Percentiles rank a stretch among this genome's conserved stretches.
These are phyloP conservation scores for Debaryomyces robertsiae DNA, from an alignment of 1,139 yeast genomes.

Conservation along the genomic window DNA sequence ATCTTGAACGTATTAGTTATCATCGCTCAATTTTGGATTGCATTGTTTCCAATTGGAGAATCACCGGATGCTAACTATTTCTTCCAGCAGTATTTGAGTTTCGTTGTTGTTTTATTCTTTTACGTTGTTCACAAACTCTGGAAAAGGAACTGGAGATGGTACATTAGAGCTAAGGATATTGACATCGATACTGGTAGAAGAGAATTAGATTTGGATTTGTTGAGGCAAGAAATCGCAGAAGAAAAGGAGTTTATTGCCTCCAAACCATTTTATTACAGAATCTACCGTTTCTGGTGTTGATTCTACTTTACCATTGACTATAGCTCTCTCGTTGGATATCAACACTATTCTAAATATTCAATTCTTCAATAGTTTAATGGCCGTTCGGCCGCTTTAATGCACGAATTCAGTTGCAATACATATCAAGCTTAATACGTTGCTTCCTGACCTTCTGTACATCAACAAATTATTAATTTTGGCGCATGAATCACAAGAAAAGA, in stretches of 20 bases:
- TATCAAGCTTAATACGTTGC: not conserved
- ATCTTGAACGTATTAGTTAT: slow-evolving; percentile 63
- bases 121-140: slow-evolving; percentile 60
- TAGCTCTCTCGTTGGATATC: too few relatives aligned
- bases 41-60: slow-evolving; percentile 65
- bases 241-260: slow-evolving; percentile 55
- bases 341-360: not conserved
- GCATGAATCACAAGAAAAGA: too few relatives aligned
- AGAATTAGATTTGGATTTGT: slow-evolving; percentile 62
- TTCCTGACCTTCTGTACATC: not conserved
- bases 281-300: slow-evolving; percentile 59
- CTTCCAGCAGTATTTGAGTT: slow-evolving; percentile 64
- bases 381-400: not conserved
- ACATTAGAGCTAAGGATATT: slow-evolving; percentile 52
- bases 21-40: slow-evolving; percentile 80
- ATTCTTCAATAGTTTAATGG: not conserved
- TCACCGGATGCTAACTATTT: slow-evolving; percentile 58
- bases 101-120: slow-evolving; percentile 59
- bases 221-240: slow-evolving; percentile 65
- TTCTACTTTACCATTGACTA: too few relatives aligned
- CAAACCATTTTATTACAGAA: slow-evolving; percentile 55
- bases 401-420: slow-evolving; percentile 6
- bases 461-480: too few relatives aligned
- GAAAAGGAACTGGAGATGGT: slow-evolving; percentile 53
- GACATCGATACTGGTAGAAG: slow-evolving; percentile 74